phyloP scores from a whole-genome alignment of 2,329 filamentous ascomycete genomes.

The Neofusicoccum ribis region DNA sequence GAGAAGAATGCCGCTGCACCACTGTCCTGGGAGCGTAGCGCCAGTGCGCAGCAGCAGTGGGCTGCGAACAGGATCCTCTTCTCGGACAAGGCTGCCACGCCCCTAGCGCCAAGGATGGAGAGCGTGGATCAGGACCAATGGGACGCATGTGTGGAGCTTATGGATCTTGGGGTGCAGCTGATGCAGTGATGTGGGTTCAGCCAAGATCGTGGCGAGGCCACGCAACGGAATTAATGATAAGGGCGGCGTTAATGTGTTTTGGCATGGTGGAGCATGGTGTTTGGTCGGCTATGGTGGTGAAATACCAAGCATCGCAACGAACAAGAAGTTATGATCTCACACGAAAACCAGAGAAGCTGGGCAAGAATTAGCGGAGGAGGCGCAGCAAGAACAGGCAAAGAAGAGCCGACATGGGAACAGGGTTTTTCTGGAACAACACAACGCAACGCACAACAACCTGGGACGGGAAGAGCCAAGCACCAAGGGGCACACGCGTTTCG shows the following conservation, averaged over 20 bases:
- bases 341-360: not conserved
- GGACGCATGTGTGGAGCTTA: constrained; percentile 3
- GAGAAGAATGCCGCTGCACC: not conserved
- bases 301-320: not conserved
- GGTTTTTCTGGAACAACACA: not conserved
- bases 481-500: not conserved
- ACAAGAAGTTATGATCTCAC: not conserved
- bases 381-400: not conserved
- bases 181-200: not conserved
- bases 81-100: not conserved
- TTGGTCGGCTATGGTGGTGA: no score
- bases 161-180: constrained; percentile 7
- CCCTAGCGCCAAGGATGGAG: constrained; percentile 14
- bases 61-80: constrained; percentile 1
- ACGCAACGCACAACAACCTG: not conserved
- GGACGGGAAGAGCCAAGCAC: not conserved
- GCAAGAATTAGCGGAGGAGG: not conserved
- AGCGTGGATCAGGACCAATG: not conserved
- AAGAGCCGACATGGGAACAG: not conserved
- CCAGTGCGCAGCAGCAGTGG: not conserved
- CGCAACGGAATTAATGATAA: not conserved
- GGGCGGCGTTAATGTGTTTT: not conserved
- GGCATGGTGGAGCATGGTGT: not conserved
- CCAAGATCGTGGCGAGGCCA: not conserved
- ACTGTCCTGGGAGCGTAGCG: not conserved